Percentiles rank a stretch among this genome's conserved stretches.
Conservation (phyloP, 140 eudicot genomes). For the Bidens hawaiensis region DNA sequence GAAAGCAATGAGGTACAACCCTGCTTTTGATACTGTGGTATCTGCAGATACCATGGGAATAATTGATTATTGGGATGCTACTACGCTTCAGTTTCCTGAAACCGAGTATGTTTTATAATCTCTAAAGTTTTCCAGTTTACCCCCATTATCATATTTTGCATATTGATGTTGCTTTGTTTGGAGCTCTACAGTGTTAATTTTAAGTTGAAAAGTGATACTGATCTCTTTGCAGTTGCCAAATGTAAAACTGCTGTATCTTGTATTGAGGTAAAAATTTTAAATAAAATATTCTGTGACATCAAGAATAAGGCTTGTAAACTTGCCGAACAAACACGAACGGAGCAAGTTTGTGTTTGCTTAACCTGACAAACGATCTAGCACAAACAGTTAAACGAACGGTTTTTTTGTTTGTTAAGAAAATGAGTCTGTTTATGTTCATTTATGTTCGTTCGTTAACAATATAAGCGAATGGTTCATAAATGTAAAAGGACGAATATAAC, state of each 20-base stretch:
- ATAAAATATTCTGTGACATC: background rate
- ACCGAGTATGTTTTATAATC: conserved; percentile 39
- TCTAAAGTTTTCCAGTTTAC: background rate
- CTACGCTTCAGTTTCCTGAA: conserved; percentile 70
- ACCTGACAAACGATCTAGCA: too few relatives aligned
- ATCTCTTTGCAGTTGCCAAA: conserved; percentile 70
- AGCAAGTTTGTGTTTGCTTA: too few relatives aligned
- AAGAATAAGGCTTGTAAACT: too few relatives aligned
- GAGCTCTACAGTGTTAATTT: conserved; percentile 65
- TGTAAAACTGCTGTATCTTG: conserved; percentile 83
- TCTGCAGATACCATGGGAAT: conserved; percentile 84
- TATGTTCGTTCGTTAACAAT: too few relatives aligned
- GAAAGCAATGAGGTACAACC: conserved; percentile 78
- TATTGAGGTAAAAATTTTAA: conserved; percentile 58
- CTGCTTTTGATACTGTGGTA: conserved; percentile 59
- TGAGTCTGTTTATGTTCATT: too few relatives aligned
- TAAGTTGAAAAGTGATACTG: conserved; percentile 68
- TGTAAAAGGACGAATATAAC: too few relatives aligned
- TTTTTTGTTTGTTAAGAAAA: too few relatives aligned
- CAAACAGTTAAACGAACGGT: too few relatives aligned
- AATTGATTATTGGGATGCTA: conserved; percentile 86
- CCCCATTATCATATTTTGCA: background rate
- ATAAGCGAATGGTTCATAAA: too few relatives aligned
- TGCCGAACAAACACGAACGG: too few relatives aligned
- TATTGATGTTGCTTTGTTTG: conserved; percentile 6